Conservation (phyloP, 352 stramenopile species). For the Globisporangium heterothallicum region DNA sequence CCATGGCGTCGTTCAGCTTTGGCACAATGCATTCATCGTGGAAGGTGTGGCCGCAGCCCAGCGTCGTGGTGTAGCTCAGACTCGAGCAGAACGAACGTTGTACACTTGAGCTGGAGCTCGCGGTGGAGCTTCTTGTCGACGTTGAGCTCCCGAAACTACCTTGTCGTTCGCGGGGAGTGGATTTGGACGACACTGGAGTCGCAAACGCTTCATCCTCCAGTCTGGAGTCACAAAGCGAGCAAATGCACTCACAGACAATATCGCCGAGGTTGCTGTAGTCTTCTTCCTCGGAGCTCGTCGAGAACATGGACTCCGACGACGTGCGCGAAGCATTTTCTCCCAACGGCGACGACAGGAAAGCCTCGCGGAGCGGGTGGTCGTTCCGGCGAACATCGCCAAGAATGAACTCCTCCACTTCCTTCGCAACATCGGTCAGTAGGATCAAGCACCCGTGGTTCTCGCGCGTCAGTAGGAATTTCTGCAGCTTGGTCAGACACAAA, state of each 20-base stretch:
- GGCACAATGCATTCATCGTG: conserved; percentile 56
- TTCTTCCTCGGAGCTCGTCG: conserved; percentile 26
- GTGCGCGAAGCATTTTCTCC: neutral
- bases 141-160: conserved; percentile 11
- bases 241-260: neutral
- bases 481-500: conserved; percentile 26
- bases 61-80: conserved; percentile 32
- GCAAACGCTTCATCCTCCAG: neutral
- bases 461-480: conserved; percentile 27
- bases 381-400: conserved; percentile 21
- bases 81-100: conserved; percentile 3
- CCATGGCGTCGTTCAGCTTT: conserved; percentile 43
- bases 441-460: conserved; percentile 30
- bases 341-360: neutral
- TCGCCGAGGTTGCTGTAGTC: conserved; percentile 6
- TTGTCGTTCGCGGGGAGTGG: too few relatives aligned
- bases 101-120: conserved; percentile 7
- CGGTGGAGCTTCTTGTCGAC: conserved; percentile 1
- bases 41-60: conserved; percentile 47
- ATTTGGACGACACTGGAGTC: conserved; percentile 1
- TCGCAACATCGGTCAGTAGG: conserved; percentile 17
- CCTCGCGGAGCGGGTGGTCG: conserved; percentile 19
- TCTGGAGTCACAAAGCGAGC: neutral
- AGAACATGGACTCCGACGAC: conserved; percentile 5
- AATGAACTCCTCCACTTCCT: conserved; percentile 25